These are phyloP conservation scores for Diphasiastrum complanatum DNA, from an alignment of 83 land plant genomes.

Conservation along the genomic window DNA sequence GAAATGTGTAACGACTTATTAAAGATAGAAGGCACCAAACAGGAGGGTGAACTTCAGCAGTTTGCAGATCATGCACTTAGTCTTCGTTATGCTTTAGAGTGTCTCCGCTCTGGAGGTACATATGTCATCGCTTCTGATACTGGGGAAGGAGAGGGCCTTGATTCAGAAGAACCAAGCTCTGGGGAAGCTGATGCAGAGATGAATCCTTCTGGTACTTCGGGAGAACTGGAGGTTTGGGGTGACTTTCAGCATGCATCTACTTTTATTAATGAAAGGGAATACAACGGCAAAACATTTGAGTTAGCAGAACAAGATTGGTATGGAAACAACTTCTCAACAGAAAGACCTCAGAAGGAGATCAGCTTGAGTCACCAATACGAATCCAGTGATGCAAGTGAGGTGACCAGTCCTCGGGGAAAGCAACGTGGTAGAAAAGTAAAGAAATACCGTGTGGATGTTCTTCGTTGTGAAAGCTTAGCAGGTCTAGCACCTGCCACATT, in stretches of 20 bases:
- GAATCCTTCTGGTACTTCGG: no score
- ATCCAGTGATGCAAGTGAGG: constrained; percentile 10
- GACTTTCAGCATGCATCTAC: not conserved
- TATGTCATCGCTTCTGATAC: not conserved
- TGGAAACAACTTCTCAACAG: not conserved
- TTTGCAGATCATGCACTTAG: constrained; percentile 12
- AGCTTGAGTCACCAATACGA: not conserved
- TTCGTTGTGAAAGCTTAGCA: constrained; percentile 94
- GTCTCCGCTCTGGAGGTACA: constrained; percentile 12
- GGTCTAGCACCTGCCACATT: constrained; percentile 75
- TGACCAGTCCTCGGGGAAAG: constrained; percentile 4
- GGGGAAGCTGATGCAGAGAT: not conserved
- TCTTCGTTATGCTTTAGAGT: constrained; percentile 7
- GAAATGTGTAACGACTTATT: constrained; percentile 15
- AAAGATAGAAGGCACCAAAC: constrained; percentile 1
- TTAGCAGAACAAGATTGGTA: not conserved
- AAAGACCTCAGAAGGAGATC: not conserved
- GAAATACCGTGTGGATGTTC: constrained; percentile 76
- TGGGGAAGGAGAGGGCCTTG: no score
- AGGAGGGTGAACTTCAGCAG: constrained; percentile 12
- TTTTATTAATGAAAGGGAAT: not conserved
- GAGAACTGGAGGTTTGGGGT: not conserved
- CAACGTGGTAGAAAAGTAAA: not conserved
- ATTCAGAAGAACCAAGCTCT: not conserved
- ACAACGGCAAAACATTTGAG: not conserved